Evolutionary conservation across 331 rosid species (phyloP).

Genomic region (Rhamnella rubrinervis): DNA sequence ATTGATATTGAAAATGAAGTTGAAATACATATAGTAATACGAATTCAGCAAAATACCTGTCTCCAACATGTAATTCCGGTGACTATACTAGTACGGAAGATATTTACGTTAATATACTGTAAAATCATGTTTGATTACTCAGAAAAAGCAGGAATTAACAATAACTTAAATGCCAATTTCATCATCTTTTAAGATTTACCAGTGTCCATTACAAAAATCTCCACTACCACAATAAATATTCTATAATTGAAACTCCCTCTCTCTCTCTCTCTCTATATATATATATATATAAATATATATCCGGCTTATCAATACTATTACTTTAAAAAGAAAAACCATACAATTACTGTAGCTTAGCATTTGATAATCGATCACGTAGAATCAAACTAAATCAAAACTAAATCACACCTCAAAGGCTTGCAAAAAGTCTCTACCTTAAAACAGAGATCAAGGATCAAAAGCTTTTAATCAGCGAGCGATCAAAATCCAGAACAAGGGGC

Average conservation of each 20-base stretch:
- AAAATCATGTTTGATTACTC: neutral
- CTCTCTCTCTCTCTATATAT: neutral
- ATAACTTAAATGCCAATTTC: neutral
- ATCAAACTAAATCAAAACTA: slow-evolving; percentile 13
- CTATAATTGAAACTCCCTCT: neutral
- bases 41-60: neutral
- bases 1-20: neutral
- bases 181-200: neutral
- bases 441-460: slow-evolving; percentile 22
- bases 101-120: neutral
- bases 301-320: too few species aligned
- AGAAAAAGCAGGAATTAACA: too few species aligned
- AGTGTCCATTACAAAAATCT: neutral
- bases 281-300: too few species aligned
- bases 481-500: slow-evolving; percentile 19
- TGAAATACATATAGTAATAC: neutral
- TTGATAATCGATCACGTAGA: slow-evolving; percentile 4
- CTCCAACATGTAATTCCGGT: neutral
- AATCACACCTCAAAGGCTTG: slow-evolving; percentile 27
- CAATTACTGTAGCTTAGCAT: neutral
- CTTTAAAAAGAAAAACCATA: too few species aligned
- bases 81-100: neutral
- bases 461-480: slow-evolving; percentile 37
- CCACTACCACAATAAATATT: neutral
- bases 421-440: slow-evolving; percentile 16